These are phyloP conservation scores for Falciphora oryzae DNA, from an alignment of 2,329 filamentous ascomycete genomes.

Conservation along the genomic window DNA sequence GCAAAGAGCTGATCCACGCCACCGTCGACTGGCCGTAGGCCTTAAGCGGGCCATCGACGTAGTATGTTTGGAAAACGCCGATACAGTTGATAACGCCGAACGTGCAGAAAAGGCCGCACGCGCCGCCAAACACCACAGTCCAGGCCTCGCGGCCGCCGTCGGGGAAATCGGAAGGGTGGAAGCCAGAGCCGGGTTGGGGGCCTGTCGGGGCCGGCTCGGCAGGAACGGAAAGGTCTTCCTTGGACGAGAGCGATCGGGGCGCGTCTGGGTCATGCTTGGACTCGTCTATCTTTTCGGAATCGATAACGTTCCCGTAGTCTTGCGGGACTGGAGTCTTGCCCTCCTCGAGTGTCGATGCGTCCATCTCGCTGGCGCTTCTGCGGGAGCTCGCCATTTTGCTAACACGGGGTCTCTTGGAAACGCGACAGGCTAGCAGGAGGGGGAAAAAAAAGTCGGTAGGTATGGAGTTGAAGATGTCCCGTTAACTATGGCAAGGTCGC, in stretches of 20 bases:
- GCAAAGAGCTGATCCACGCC: conserved; percentile 51
- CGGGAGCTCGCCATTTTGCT: neutral
- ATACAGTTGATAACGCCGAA: conserved; percentile 35
- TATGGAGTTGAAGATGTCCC: neutral
- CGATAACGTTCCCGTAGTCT: neutral
- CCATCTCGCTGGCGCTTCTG: neutral
- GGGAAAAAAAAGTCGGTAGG: neutral
- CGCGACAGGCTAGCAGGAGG: no score
- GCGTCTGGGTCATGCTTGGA: neutral
- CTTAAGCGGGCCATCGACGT: conserved; percentile 39
- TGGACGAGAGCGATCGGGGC: neutral
- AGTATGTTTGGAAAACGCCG: conserved; percentile 54
- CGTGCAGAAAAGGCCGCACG: conserved; percentile 30
- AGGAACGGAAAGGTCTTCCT: neutral
- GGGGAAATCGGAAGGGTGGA: conserved; percentile 41
- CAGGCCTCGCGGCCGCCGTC: conserved; percentile 47
- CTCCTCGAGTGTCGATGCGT: neutral
- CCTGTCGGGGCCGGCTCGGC: conserved; percentile 3
- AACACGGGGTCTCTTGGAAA: no score
- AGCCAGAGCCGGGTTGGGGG: conserved; percentile 22
- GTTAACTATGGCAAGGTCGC: neutral
- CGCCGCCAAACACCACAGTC: conserved; percentile 37
- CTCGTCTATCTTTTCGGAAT: neutral
- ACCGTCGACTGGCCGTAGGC: conserved; percentile 43
- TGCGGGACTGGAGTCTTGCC: neutral